Evolutionary conservation across 202 grass and related monocot species (phyloP).

Genomic region (Elaeis oleifera): DNA sequence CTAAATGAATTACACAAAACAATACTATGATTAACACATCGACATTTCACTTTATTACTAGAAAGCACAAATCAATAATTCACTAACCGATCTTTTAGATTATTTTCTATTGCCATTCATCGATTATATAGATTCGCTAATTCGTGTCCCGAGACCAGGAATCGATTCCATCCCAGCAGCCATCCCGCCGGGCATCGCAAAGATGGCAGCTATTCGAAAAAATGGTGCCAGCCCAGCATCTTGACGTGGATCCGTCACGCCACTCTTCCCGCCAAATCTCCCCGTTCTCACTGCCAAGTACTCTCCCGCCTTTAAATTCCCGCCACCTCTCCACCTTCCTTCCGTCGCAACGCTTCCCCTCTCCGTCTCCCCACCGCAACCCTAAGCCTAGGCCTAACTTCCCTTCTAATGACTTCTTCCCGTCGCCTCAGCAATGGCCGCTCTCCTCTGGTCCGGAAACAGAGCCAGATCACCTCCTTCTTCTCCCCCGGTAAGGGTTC

Average conservation of each 20-base stretch:
- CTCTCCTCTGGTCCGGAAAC: constrained; percentile 74
- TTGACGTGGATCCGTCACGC: constrained; percentile 12
- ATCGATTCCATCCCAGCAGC: no score
- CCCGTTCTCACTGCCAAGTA: constrained; percentile 5
- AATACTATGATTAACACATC: no score
- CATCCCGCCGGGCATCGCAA: no score
- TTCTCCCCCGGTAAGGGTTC: constrained; percentile 36
- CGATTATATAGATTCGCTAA: no score
- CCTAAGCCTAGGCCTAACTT: constrained; percentile 21
- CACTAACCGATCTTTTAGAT: no score
- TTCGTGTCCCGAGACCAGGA: no score
- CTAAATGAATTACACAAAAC: no score
- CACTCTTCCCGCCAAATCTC: constrained; percentile 27
- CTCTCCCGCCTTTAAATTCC: neutral
- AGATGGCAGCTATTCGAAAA: no score
- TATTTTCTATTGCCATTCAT: no score
- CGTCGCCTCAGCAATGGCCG: constrained; percentile 74
- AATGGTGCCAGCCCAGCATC: no score
- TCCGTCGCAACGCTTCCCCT: neutral
- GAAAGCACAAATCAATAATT: no score
- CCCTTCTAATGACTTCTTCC: constrained; percentile 33
- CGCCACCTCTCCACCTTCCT: constrained; percentile 12
- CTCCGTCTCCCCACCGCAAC: neutral
- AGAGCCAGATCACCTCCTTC: constrained; percentile 91
- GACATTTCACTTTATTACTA: no score